Conservation (phyloP, 306 rosid genomes). For the Morella rubra region DNA sequence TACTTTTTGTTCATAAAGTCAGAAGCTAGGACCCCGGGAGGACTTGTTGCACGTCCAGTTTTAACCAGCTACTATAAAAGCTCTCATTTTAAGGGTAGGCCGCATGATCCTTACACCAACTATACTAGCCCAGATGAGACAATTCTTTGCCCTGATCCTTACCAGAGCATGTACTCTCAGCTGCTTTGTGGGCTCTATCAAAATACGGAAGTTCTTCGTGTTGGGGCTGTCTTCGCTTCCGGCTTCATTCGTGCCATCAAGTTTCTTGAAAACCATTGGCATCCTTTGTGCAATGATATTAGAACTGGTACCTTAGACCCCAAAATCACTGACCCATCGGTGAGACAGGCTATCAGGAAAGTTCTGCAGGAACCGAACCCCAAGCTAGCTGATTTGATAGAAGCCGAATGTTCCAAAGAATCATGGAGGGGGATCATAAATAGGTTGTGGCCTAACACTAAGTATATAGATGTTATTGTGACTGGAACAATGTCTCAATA, state of each 20-base stretch:
- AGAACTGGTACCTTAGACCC: conserved; percentile 43
- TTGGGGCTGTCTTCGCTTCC: conserved; percentile 70
- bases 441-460: conserved; percentile 61
- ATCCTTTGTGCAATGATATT: conserved; percentile 40
- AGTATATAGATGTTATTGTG: conserved; percentile 65
- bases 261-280: conserved; percentile 59
- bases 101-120: conserved; percentile 46
- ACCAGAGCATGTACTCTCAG: conserved; percentile 68
- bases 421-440: conserved; percentile 57
- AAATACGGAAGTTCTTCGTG: conserved; percentile 48
- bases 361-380: conserved; percentile 51
- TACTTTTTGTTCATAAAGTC: conserved; percentile 47
- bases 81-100: conserved; percentile 37
- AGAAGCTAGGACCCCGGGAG: conserved; percentile 51
- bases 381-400: conserved; percentile 44
- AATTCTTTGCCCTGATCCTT: conserved; percentile 52
- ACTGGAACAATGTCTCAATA: conserved; percentile 73
- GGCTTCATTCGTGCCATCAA: conserved; percentile 62
- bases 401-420: conserved; percentile 39
- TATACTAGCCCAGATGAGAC: conserved; percentile 57
- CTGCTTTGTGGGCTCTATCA: conserved; percentile 61
- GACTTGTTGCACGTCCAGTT: conserved; percentile 53
- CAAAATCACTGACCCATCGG: conserved; percentile 36
- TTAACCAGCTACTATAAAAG: conserved; percentile 58
- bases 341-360: conserved; percentile 47